Base-by-base conservation (phyloP, 495 filamentous ascomycete genomes). In the Trichoderma parareesei region DNA sequence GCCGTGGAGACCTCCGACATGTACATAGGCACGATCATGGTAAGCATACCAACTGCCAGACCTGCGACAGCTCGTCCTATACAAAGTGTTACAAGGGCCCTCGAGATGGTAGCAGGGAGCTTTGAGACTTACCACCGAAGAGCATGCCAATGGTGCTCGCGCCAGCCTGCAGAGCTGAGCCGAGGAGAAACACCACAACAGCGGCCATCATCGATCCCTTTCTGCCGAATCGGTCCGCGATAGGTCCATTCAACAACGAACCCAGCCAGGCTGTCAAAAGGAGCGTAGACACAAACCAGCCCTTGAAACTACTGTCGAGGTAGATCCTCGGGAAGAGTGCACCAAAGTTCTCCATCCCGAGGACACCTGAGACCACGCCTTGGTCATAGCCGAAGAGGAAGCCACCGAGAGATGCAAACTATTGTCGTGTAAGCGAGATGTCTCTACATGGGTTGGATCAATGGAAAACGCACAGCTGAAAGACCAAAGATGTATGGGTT, bases 1-100 rank as follows among this genome's bases (percentile, higher is more conserved):
- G 83, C 82, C 16, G 82, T 79, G 64, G 79, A 79, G 55, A 85
- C 80, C 65, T 85, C 82, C 0, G 78, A 77, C 55, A 83, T 82
- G 65, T 87, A 85, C 62, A 87, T 70, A 0, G 73, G 73, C n/a
- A 71, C 71, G 20, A 74, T 68, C 67, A 72, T 71, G 40, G 72
- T 72, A 20, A 77, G 66, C 20, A 69, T 62, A 18, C 75, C 75
- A 61, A 78, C 70, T 37, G 70, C 71, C 13, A 82, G 53, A 72
- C 81, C 81, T 72, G 78, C 79, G 63, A 82, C 72, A 69, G 80
- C 68, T 48, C 81, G 75, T 14, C 80, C 81, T 57, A 37, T 37
- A 11, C 53, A 33, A 35, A 3, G 10, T 37, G 53, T 57, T 57
- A 57, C 33, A 10, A 57, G 11, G 4, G 5, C 20, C n/a, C 61